phyloP scores from a whole-genome alignment of 768 basidiomycete genomes.

The Hygrocybe coccinea region DNA sequence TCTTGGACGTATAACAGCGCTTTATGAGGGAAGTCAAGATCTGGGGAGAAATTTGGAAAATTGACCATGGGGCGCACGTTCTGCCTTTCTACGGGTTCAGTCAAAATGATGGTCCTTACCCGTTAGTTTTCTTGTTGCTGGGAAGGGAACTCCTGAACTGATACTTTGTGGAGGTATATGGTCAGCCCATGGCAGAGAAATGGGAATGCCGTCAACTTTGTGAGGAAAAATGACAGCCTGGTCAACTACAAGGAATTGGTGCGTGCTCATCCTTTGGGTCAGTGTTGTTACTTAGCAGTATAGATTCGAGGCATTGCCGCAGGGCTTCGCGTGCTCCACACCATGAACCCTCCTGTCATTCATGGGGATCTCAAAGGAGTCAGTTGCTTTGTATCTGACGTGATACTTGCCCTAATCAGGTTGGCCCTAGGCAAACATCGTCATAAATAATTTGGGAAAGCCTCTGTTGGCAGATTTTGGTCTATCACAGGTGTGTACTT shows the following conservation, averaged over 20 bases:
- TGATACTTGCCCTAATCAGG: background rate
- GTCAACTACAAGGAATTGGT: slow-evolving; percentile 46
- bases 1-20: slow-evolving; percentile 30
- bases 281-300: background rate
- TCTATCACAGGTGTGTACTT: slow-evolving; percentile 42
- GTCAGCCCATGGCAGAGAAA: slow-evolving; percentile 55
- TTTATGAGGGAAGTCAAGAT: slow-evolving; percentile 51
- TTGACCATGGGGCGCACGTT: slow-evolving; percentile 47
- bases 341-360: slow-evolving; percentile 45
- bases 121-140: slow-evolving; percentile 30
- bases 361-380: slow-evolving; percentile 55
- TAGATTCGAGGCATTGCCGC: slow-evolving; percentile 45
- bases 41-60: slow-evolving; percentile 51
- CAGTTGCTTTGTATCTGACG: slow-evolving; percentile 11
- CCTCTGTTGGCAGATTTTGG: slow-evolving; percentile 57
- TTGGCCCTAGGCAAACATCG: slow-evolving; percentile 41
- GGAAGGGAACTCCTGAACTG: background rate
- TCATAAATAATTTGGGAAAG: slow-evolving; percentile 39
- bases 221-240: slow-evolving; percentile 33
- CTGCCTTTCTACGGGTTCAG: slow-evolving; percentile 57
- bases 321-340: slow-evolving; percentile 47
- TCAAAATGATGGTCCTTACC: slow-evolving; percentile 53
- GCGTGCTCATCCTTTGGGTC: slow-evolving; percentile 3
- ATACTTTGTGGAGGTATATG: slow-evolving; percentile 40
- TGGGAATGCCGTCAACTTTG: slow-evolving; percentile 47